A percentile compares a stretch with the other conserved stretches of the same genome.
These are phyloP conservation scores for Jaapia argillacea DNA, from an alignment of 768 basidiomycete species.

Conservation along the genomic window DNA sequence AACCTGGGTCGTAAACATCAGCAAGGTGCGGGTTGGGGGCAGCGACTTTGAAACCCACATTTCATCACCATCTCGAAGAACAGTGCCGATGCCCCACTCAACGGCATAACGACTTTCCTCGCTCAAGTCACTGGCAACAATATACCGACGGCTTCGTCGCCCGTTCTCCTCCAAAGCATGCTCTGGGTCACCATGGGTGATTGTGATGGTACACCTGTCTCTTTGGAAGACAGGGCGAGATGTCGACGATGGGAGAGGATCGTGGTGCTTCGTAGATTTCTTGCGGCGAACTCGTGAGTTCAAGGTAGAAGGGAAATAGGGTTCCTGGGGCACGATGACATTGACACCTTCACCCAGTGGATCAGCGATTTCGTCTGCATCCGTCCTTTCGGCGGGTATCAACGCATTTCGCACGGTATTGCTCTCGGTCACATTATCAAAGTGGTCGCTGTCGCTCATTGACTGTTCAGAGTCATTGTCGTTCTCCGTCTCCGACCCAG, in stretches of 20 bases:
- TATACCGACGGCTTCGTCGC: constrained; percentile 56
- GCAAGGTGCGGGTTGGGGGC: neutral
- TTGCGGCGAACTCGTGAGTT: constrained; percentile 39
- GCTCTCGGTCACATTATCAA: constrained; percentile 75
- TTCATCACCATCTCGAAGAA: constrained; percentile 90
- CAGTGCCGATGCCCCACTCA: constrained; percentile 97
- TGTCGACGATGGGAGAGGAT: constrained; percentile 54
- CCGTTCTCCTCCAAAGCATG: constrained; percentile 36
- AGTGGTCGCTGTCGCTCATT: constrained; percentile 50
- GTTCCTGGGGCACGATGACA: constrained; percentile 75
- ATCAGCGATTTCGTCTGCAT: constrained; percentile 49
- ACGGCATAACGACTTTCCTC: constrained; percentile 93
- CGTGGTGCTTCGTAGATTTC: constrained; percentile 53
- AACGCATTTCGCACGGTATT: constrained; percentile 84
- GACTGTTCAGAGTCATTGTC: constrained; percentile 47
- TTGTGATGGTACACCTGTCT: constrained; percentile 83
- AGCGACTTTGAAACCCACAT: constrained; percentile 30
- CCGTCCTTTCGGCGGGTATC: constrained; percentile 34
- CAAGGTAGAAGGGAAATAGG: constrained; percentile 70
- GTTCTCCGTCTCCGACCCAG: constrained; percentile 33
- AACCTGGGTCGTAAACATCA: constrained; percentile 33
- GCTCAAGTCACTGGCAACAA: constrained; percentile 90
- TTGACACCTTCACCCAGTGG: constrained; percentile 90
- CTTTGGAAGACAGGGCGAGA: constrained; percentile 80
- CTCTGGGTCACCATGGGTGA: constrained; percentile 79